Conservation (phyloP, 805 yeast genomes). For the Ogataea angusta region DNA sequence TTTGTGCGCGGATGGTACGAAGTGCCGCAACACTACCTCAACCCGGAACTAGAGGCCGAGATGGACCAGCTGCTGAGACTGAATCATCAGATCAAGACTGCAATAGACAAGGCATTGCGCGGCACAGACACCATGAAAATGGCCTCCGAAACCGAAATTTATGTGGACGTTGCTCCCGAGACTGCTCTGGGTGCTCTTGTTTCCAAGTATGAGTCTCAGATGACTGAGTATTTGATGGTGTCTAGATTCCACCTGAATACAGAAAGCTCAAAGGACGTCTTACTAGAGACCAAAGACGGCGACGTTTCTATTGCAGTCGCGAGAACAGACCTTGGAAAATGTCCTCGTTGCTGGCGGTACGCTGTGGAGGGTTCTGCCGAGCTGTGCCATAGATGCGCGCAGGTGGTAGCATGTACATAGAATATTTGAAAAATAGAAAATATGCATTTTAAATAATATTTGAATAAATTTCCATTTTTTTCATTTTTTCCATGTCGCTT, state of each 20-base stretch:
- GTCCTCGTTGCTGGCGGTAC: slow-evolving; percentile 95
- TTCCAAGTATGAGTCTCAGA: slow-evolving; percentile 37
- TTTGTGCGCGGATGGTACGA: slow-evolving; percentile 44
- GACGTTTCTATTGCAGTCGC: neutral
- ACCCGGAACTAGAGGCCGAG: slow-evolving; percentile 38
- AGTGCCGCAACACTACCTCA: slow-evolving; percentile 35
- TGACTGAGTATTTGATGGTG: slow-evolving; percentile 59
- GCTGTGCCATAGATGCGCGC: slow-evolving; percentile 66
- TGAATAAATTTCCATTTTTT: neutral
- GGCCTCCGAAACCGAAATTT: slow-evolving; percentile 56
- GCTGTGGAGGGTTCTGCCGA: slow-evolving; percentile 47
- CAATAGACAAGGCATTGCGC: slow-evolving; percentile 55
- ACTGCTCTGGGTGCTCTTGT: slow-evolving; percentile 13
- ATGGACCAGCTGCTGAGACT: slow-evolving; percentile 46
- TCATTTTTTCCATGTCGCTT: slow-evolving; percentile 21
- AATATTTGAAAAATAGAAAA: neutral
- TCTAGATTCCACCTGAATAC: slow-evolving; percentile 49
- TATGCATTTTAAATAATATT: neutral
- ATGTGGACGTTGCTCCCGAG: slow-evolving; percentile 26
- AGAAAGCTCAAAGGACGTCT: neutral
- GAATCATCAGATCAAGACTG: slow-evolving; percentile 46
- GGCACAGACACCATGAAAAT: slow-evolving; percentile 49
- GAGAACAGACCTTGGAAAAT: slow-evolving; percentile 45
- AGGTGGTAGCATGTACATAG: slow-evolving; percentile 30
- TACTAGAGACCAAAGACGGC: neutral